Percentiles rank a stretch among this genome's conserved stretches.
phyloP scores from a whole-genome alignment of 2,329 filamentous ascomycete genomes.

The Paramyrothecium roridum region DNA sequence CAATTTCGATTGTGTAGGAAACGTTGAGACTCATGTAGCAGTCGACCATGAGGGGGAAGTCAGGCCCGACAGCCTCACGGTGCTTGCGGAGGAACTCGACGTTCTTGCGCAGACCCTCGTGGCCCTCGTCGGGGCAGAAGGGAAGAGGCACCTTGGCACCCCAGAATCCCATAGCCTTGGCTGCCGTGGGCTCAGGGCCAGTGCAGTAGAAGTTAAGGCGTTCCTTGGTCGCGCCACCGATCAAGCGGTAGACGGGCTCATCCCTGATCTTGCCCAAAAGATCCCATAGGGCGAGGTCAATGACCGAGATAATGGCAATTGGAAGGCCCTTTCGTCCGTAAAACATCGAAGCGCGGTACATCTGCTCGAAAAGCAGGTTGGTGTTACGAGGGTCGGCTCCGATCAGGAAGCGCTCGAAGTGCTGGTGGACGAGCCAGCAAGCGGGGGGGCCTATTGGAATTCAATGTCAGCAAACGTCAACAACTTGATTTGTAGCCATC shows the following conservation, averaged over 20 bases:
- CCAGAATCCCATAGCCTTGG: conserved; percentile 84
- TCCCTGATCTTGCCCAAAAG: conserved; percentile 85
- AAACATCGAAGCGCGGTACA: conserved; percentile 96
- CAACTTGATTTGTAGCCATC: neutral
- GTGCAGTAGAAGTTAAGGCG: conserved; percentile 93
- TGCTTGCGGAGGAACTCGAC: conserved; percentile 84
- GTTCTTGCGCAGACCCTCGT: conserved; percentile 80
- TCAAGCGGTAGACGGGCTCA: conserved; percentile 92
- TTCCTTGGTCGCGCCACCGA: conserved; percentile 83
- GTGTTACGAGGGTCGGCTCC: conserved; percentile 88
- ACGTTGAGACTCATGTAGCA: conserved; percentile 98
- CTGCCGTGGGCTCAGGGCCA: conserved; percentile 76
- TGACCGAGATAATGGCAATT: conserved; percentile 88
- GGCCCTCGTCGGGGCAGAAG: conserved; percentile 85
- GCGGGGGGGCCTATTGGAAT: conserved; percentile 66
- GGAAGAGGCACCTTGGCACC: conserved; percentile 88
- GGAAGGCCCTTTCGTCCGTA: conserved; percentile 92
- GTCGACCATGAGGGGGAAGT: conserved; percentile 92
- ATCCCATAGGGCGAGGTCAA: conserved; percentile 92
- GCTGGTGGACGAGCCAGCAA: conserved; percentile 90
- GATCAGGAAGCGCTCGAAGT: conserved; percentile 89
- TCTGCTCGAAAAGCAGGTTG: conserved; percentile 90
- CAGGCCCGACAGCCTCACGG: conserved; percentile 77
- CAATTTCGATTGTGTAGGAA: conserved; percentile 86
- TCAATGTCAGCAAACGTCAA: neutral